A percentile compares a stretch with the other conserved stretches of the same genome.
These are phyloP conservation scores for Tylopilus sp. DNA, from an alignment of 768 basidiomycete species.

Conservation along the genomic window DNA sequence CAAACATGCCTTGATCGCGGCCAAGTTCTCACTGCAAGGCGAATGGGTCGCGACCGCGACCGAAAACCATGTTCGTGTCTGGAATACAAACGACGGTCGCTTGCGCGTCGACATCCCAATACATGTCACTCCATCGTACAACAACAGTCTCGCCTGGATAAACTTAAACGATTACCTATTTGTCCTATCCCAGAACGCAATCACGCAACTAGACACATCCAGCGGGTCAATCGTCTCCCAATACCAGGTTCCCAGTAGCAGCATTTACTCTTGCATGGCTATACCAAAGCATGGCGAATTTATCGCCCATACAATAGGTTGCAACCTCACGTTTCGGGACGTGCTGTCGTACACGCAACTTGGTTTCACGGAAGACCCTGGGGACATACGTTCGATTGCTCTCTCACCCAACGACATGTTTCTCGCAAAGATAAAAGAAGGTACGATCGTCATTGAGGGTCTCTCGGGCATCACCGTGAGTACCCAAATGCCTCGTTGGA, in stretches of 20 bases:
- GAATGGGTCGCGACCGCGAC: too few species aligned
- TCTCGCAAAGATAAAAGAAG: neutral
- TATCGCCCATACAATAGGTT: too few species aligned
- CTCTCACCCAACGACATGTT: neutral
- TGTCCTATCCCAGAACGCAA: too few species aligned
- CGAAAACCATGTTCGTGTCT: neutral
- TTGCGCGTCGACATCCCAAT: neutral
- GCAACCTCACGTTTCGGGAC: neutral
- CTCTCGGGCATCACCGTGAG: neutral
- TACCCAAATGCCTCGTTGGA: neutral
- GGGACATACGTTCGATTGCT: neutral
- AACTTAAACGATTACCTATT: too few species aligned
- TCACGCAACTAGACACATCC: too few species aligned
- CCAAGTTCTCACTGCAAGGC: too few species aligned
- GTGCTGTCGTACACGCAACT: neutral
- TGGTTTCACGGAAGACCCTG: neutral
- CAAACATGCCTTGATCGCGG: too few species aligned
- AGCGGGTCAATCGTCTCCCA: too few species aligned
- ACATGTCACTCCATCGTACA: neutral
- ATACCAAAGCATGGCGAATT: neutral
- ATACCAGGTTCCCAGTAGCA: too few species aligned
- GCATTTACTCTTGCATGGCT: neutral
- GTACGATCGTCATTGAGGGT: neutral
- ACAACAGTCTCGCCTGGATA: neutral
- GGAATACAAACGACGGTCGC: neutral